A percentile compares a stretch with the other conserved stretches of the same genome.
These are phyloP conservation scores for Prunus persica DNA, from an alignment of 306 rosid species.

Conservation along the genomic window DNA sequence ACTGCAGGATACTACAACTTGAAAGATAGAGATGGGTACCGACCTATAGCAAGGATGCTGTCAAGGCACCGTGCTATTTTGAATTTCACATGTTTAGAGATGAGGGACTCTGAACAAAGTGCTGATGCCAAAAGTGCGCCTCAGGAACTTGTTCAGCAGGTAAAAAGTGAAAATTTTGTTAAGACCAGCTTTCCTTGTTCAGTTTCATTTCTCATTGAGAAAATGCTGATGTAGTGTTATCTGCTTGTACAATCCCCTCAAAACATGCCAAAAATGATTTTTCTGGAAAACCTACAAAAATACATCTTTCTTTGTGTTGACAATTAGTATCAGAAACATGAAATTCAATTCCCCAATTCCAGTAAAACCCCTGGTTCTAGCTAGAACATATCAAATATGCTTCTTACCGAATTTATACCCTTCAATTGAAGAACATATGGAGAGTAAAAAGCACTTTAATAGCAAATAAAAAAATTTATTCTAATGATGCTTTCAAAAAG, in stretches of 20 bases:
- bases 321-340: neutral
- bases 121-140: slow-evolving; percentile 56
- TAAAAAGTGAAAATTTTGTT: slow-evolving; percentile 26
- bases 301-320: neutral
- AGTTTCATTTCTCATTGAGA: neutral
- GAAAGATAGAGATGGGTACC: slow-evolving; percentile 75
- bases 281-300: neutral
- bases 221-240: neutral
- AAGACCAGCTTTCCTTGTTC: neutral
- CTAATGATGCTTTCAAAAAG: neutral
- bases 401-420: neutral
- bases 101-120: slow-evolving; percentile 71
- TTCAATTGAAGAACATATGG: neutral
- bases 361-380: neutral
- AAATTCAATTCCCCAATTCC: neutral
- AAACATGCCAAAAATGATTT: neutral
- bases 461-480: neutral
- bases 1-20: slow-evolving; percentile 88
- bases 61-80: slow-evolving; percentile 66
- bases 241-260: neutral
- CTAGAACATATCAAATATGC: neutral
- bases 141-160: slow-evolving; percentile 84
- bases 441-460: neutral
- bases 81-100: slow-evolving; percentile 89
- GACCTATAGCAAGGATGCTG: slow-evolving; percentile 79